Base-by-base conservation (phyloP, 2,329 filamentous ascomycete species). In the Cordyceps javanica region DNA sequence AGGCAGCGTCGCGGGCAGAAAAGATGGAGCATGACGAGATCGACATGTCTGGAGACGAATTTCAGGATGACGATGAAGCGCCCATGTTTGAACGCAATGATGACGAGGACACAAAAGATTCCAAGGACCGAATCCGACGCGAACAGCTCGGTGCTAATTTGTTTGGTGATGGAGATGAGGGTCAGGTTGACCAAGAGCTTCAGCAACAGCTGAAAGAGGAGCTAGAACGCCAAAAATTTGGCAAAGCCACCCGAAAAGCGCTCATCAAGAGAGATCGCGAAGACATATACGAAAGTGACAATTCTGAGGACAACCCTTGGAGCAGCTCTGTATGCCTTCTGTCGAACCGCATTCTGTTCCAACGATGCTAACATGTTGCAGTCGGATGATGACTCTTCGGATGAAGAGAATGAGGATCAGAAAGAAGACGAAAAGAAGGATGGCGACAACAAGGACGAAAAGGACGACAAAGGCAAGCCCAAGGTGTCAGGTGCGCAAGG, bases 101-200 rank as follows among this genome's bases (percentile, higher is more conserved):
- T 51, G 91, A 96, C 60, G 92, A 96, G 63, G 89, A 92, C 51
- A 74, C 80, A 14, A 91, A 90, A 66, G 83, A 88, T 19, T 80
- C 87, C 0, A 86, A 88, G 61, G 85, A 87, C 14, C 78, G 87
- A 54, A 86, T 92, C 63, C 90, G 89, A 63, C 83, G 87, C 58
- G 88, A 92, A 66, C 91, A 95, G 70, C 78, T 95, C n/a, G 85
- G 86, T 54, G 93, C 93, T 9, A 96, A 96, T 66, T 77, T 94
- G 2, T 96, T 96, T 64, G 83, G 83, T 45, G 80, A 84, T 13
- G 83, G 79, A 36, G 80, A 87, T 64, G 88, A 95, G 66, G 75
- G 83, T 45, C 83, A 88, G 67, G 82, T 91, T 5, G 87, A 92
- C 65, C 83, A 86, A 62, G 86, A 94, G 61, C 80, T 90, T 61